Percentiles rank a stretch among this genome's conserved stretches.
phyloP scores from a whole-genome alignment of 371 early-diverging fungal species.

The Mucor saturninus region DNA sequence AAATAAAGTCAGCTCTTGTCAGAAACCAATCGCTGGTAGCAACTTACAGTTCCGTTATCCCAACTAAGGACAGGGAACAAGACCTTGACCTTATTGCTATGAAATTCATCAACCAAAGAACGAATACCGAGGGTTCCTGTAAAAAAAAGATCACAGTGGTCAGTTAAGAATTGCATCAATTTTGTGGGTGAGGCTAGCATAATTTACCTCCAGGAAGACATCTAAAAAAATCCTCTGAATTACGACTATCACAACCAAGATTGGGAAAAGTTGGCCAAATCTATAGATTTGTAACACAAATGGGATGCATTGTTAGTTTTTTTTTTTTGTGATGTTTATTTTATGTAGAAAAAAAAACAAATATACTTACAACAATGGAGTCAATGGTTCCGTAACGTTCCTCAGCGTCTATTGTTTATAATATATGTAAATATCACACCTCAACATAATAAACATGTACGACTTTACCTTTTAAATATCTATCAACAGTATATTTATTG shows the following conservation, averaged over 20 bases:
- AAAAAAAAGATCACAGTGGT: neutral
- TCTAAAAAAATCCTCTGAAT: constrained; percentile 33
- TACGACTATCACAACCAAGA: constrained; percentile 39
- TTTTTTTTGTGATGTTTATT: neutral
- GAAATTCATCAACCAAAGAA: constrained; percentile 28
- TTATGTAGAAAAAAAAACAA: neutral
- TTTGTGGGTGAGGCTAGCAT: too few relatives aligned
- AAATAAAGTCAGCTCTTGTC: neutral
- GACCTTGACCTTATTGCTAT: constrained; percentile 26
- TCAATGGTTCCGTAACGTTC: constrained; percentile 33
- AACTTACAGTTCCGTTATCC: constrained; percentile 39
- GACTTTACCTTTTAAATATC: constrained; percentile 24
- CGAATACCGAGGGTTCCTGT: constrained; percentile 30
- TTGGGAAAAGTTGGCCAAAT: constrained; percentile 33
- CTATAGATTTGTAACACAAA: constrained; percentile 13
- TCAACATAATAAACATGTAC: neutral
- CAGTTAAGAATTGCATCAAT: neutral
- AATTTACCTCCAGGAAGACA: constrained; percentile 34
- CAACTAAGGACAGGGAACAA: constrained; percentile 26
- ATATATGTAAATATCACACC: neutral
- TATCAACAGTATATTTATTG: constrained; percentile 34
- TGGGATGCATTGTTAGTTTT: neutral
- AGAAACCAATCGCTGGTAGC: neutral
- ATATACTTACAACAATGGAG: constrained; percentile 33
- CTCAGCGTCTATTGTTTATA: constrained; percentile 15